These are phyloP conservation scores for Fusarium praegraminearum DNA, from an alignment of 2,329 filamentous ascomycete species.

Conservation along the genomic window DNA sequence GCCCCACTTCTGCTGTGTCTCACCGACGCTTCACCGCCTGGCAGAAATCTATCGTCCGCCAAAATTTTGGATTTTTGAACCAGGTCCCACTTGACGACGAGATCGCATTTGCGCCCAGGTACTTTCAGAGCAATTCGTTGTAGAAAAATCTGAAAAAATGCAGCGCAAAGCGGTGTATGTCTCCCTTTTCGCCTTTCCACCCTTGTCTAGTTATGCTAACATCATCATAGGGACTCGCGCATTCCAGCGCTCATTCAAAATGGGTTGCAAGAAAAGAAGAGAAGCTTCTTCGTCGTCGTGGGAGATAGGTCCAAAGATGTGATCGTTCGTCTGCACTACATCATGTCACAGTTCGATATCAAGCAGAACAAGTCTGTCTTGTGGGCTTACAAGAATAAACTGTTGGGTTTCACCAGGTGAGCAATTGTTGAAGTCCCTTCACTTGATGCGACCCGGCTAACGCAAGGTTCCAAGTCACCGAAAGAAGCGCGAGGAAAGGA, in stretches of 20 bases:
- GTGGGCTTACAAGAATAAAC: constrained; percentile 99
- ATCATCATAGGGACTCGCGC: constrained; percentile 77
- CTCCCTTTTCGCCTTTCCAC: no score
- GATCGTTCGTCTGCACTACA: constrained; percentile 92
- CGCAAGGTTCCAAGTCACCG: constrained; percentile 73
- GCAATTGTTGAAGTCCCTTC: constrained; percentile 22
- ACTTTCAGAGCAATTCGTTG: constrained; percentile 47
- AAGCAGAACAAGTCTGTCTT: constrained; percentile 93
- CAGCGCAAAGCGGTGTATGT: constrained; percentile 69
- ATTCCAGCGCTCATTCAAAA: constrained; percentile 93
- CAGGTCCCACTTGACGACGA: constrained; percentile 44
- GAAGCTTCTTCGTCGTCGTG: constrained; percentile 97
- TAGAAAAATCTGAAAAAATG: constrained; percentile 58
- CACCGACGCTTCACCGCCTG: constrained; percentile 52
- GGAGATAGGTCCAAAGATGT: constrained; percentile 94
- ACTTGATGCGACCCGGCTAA: constrained; percentile 34
- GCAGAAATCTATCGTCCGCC: constrained; percentile 53
- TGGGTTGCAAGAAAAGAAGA: constrained; percentile 94
- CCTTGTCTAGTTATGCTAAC: constrained; percentile 11
- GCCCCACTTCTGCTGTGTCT: constrained; percentile 29
- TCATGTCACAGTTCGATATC: constrained; percentile 89
- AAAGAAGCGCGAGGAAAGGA: constrained; percentile 98
- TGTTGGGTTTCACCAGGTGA: constrained; percentile 87
- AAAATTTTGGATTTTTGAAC: constrained; percentile 56
- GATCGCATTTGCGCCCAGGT: constrained; percentile 48